Conservation (phyloP, 2,329 filamentous ascomycete species). For the Cladophialophora exuberans region DNA sequence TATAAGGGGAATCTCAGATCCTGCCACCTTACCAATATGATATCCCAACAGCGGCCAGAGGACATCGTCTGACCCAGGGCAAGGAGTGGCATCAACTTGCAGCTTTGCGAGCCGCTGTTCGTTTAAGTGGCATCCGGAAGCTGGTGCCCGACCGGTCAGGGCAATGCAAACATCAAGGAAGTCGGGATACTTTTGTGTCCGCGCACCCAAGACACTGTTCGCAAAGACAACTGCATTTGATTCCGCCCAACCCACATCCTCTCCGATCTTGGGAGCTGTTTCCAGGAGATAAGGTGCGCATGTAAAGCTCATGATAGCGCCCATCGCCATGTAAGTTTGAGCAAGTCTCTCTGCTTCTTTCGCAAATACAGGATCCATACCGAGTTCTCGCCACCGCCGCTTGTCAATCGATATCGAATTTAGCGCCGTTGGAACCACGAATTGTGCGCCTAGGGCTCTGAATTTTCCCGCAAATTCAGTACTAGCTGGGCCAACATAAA, state of each 20-base stretch:
- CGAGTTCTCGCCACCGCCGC: conserved; percentile 44
- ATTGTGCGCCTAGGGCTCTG: conserved; percentile 39
- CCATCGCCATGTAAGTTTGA: conserved; percentile 46
- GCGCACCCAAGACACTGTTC: conserved; percentile 51
- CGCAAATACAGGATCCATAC: conserved; percentile 39
- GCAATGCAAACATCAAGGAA: conserved; percentile 50
- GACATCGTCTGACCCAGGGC: conserved; percentile 37
- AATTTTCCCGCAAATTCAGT: conserved; percentile 44
- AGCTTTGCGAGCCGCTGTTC: conserved; percentile 29
- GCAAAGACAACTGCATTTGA: conserved; percentile 53
- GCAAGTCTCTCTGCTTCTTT: conserved; percentile 41
- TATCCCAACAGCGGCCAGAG: conserved; percentile 48
- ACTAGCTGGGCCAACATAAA: conserved; percentile 47
- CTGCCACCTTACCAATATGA: conserved; percentile 38
- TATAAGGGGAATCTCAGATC: conserved; percentile 41
- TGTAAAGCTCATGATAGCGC: conserved; percentile 47
- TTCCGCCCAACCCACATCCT: conserved; percentile 50
- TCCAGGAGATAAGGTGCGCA: conserved; percentile 50
- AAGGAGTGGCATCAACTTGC: not conserved
- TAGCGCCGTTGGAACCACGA: conserved; percentile 45
- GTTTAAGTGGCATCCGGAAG: conserved; percentile 37
- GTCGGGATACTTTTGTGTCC: conserved; percentile 52
- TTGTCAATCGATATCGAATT: conserved; percentile 51
- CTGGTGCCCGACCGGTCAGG: conserved; percentile 44
- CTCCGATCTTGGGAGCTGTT: conserved; percentile 39